Conservation (phyloP, 331 rosid species). For the Malus hybrid region DNA sequence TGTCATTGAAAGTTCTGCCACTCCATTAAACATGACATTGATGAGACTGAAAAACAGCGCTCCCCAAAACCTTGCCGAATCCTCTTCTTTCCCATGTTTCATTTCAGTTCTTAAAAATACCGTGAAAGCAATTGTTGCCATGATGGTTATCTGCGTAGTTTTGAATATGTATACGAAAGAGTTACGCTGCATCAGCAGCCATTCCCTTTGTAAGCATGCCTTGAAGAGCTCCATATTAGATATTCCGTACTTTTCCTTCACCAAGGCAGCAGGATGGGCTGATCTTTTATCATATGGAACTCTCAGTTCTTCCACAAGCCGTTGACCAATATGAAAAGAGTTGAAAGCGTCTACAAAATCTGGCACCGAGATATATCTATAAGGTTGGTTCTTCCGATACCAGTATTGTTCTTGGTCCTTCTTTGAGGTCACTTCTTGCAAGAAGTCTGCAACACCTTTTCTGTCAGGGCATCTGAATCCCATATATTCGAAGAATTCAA, state of each 20-base stretch:
- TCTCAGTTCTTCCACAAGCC: conserved; percentile 18
- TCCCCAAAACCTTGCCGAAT: conserved; percentile 20
- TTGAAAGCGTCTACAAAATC: conserved; percentile 29
- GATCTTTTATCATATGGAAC: conserved; percentile 28
- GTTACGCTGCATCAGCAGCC: conserved; percentile 41
- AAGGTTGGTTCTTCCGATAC: conserved; percentile 22
- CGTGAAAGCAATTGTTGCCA: conserved; percentile 27
- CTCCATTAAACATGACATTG: conserved; percentile 31
- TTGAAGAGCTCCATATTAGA: conserved; percentile 35
- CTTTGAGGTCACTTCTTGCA: conserved; percentile 48
- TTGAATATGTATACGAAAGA: conserved; percentile 43
- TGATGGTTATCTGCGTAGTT: conserved; percentile 29
- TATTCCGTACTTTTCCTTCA: conserved; percentile 29
- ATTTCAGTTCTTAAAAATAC: conserved; percentile 25
- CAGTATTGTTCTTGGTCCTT: conserved; percentile 57
- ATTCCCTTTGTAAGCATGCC: conserved; percentile 47
- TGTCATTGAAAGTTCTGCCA: conserved; percentile 31
- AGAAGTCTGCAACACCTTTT: conserved; percentile 43
- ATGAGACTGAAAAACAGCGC: conserved; percentile 33
- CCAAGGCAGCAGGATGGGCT: conserved; percentile 36
- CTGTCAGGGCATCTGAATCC: conserved; percentile 46
- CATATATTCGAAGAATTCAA: conserved; percentile 32
- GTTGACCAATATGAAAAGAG: conserved; percentile 31
- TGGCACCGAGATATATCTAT: conserved; percentile 24
- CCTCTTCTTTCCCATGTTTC: conserved; percentile 6